Evolutionary conservation across 495 filamentous ascomycete genomes (phyloP).

Genomic region (Cercophora newfieldiana): DNA sequence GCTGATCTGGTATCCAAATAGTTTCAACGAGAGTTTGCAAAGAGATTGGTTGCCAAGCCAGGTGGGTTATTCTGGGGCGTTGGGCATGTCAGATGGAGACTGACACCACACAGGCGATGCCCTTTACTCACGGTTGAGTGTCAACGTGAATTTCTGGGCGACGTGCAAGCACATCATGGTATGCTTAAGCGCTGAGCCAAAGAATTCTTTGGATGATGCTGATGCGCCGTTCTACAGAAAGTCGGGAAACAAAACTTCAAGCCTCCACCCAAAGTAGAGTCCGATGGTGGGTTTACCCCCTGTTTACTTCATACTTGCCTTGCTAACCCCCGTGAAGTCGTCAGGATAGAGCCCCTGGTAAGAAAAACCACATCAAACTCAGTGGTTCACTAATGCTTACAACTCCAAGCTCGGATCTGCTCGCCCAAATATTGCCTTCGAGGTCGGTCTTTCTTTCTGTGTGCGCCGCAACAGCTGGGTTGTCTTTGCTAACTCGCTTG

Average conservation of each 20-base stretch:
- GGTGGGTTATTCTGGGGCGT: constrained; percentile 35
- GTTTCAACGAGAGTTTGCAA: constrained; percentile 41
- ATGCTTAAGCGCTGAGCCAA: not conserved
- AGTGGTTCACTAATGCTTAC: constrained; percentile 40
- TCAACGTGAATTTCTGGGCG: constrained; percentile 95
- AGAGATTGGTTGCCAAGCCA: constrained; percentile 33
- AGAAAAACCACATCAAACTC: not conserved
- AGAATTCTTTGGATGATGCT: not conserved
- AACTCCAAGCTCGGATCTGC: constrained; percentile 71
- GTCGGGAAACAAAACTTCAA: constrained; percentile 94
- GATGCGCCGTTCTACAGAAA: constrained; percentile 46
- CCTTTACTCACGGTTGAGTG: constrained; percentile 81
- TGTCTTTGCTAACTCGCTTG: not conserved
- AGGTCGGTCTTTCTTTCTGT: constrained; percentile 31
- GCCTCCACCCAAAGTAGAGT: constrained; percentile 88
- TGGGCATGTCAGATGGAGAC: constrained; percentile 24
- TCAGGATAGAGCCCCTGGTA: constrained; percentile 35
- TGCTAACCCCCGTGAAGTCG: constrained; percentile 23
- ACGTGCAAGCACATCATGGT: constrained; percentile 77
- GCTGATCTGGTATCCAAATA: constrained; percentile 10
- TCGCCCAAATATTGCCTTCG: constrained; percentile 81
- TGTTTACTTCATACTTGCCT: not conserved
- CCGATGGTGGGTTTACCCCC: constrained; percentile 63
- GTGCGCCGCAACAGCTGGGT: too few relatives aligned
- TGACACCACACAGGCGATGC: constrained; percentile 74